Conservation (phyloP, 2,329 filamentous ascomycete species). For the Teratosphaeria pseudoeucalypti region DNA sequence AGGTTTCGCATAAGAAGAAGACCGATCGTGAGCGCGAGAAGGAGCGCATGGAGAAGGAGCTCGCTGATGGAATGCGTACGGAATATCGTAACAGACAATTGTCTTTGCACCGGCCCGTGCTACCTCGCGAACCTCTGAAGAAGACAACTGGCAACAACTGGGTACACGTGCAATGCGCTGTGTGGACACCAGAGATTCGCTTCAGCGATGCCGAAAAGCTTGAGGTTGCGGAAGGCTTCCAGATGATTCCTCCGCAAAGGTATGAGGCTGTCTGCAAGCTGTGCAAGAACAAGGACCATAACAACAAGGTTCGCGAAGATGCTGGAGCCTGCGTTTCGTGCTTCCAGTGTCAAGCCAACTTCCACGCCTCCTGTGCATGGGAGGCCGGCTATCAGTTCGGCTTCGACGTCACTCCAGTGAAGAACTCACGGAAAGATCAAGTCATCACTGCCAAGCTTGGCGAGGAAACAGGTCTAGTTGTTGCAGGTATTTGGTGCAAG, state of each 20-base stretch:
- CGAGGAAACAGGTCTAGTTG: conserved; percentile 70
- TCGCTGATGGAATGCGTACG: conserved; percentile 68
- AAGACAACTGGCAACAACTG: conserved; percentile 94
- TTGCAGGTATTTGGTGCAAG: conserved; percentile 84
- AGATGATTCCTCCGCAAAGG: conserved; percentile 61
- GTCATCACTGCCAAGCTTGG: conserved; percentile 70
- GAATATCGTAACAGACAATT: conserved; percentile 74
- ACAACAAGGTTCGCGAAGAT: conserved; percentile 18
- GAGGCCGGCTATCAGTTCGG: conserved; percentile 73
- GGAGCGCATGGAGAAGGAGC: conserved; percentile 75
- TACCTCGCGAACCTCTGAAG: conserved; percentile 85
- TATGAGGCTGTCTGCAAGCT: conserved; percentile 74
- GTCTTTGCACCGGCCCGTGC: conserved; percentile 68
- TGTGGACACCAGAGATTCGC: conserved; percentile 86
- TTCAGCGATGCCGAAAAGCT: conserved; percentile 77
- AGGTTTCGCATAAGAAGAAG: conserved; percentile 75
- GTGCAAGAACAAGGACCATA: conserved; percentile 55
- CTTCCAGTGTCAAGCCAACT: conserved; percentile 57
- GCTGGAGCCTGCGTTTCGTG: conserved; percentile 73
- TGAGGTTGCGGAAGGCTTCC: conserved; percentile 81
- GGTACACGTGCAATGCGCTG: conserved; percentile 88
- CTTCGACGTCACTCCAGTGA: conserved; percentile 83
- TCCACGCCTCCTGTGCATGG: conserved; percentile 86
- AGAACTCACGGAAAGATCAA: conserved; percentile 75
- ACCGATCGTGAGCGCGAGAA: conserved; percentile 83